Evolutionary conservation across 73 alveolate species (phyloP), one percentile per base, ranked within the genome.

Genomic region (Paramecium biaurelia): DNA sequence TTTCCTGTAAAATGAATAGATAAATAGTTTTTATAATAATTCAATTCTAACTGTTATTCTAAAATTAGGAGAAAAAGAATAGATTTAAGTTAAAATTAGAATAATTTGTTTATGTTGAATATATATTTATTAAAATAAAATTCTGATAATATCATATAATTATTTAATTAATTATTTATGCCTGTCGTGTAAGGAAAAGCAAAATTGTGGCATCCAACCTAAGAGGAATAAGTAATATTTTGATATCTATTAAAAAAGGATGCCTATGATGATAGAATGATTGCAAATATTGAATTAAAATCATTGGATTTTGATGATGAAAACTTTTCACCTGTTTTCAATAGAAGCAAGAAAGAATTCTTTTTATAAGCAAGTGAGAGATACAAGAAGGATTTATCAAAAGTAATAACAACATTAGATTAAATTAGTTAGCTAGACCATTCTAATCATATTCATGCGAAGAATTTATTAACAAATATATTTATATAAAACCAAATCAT

Each of bases 261-360:
- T 70, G 94, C 94, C 20, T 89, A 89, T 70, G 94, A 89, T 72
- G 94, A 89, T 35, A 67, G 38, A 89, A 89, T 89, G 94, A 89
- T 89, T 89, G 86, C 94, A 3, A 89, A 89, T 63, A 89, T 89
- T 82, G 94, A 89, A 70, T 70, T 89, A 26, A 89, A 89, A 72
- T 70, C 92, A 41, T 72, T 70, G 56, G 94, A 89, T 57, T 89
- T 38, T 24, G 94, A 89, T 23, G 94, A 89, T 89, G 94, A 89
- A 70, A 89, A 89, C 85, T 89, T 89, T 42, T 89, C 94, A 12
- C 94, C 94, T 45, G 94, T 89, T 49, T 89, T 89, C 49, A 89
- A 67, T 63, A 89, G 94, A 89, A 70, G 76, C 59, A 89, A 76
- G 21, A 47, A 89, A 49, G 94, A 89, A 89, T 89, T 70, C 94